Base-by-base conservation (phyloP, 2,329 filamentous ascomycete species). In the Calonectria hawksworthii region DNA sequence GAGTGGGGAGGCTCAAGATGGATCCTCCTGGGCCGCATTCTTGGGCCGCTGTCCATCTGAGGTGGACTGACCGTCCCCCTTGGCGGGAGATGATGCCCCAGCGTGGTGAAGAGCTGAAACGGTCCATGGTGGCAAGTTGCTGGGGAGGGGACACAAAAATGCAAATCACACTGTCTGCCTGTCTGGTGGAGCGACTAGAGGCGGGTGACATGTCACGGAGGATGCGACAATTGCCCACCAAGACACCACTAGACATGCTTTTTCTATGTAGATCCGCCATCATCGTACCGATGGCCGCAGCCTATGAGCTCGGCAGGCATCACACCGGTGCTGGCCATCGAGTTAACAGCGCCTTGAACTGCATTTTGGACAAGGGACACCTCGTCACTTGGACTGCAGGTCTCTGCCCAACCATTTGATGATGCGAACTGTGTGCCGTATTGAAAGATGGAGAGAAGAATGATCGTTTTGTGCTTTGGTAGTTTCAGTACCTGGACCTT, bases 41-140 rank as follows among this genome's bases (percentile, higher is more conserved):
- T 63, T 63, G 56, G 34, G 56, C 56, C 56, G 56, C 23, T 63
- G 56, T 63, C 56, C 56, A 63, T 63, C 56, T 38, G 34, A 41
- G 34, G 56, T 63, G 56, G 56, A 41, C 56, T 63, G 56, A 16
- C 44, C 13, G 44, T 16, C 36, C 56, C 34, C 34, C 26, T 21
- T 26, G 1, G 44, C 44, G 11, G 21, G 44, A 47, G n/a, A 47
- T 47, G 32, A 63, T 28, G 56, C 26, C 18, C 56, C 56, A 38
- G 56, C 28, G 26, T 28, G 34, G 26, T 28, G 23, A 63, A 14
- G 18, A 28, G 41, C 41, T 65, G 61, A 50, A 44, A 28, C 61
- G 21, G 7, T 65, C 18, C 38, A 65, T 65, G 26, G 61, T 65
- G 61, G 61, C 61, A 21, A 65, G 21, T 32, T 11, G n/a, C 18